phyloP scores from a whole-genome alignment of 202 grass and related monocot genomes.

The Musa balbisiana region DNA sequence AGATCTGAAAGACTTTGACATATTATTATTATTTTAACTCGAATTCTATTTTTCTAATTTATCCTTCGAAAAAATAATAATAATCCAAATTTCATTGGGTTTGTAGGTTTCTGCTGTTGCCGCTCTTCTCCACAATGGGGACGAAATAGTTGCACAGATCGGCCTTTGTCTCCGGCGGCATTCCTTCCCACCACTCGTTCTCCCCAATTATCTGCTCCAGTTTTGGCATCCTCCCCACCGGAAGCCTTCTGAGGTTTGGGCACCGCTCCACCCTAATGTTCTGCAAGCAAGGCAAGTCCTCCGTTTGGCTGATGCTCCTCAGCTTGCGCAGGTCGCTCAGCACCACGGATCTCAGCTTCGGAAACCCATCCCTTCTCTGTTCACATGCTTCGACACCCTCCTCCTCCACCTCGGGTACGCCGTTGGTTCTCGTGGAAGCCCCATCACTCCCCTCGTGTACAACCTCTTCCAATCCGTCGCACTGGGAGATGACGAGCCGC shows the following conservation, averaged over 20 bases:
- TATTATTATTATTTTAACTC: too few species aligned
- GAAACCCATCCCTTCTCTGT: slow-evolving; percentile 27
- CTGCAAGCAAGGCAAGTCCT: slow-evolving; percentile 47
- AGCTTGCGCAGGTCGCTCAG: slow-evolving; percentile 40
- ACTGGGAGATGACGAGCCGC: slow-evolving; percentile 48
- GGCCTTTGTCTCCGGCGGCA: background rate
- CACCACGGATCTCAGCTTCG: slow-evolving; percentile 42
- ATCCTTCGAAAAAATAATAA: too few species aligned
- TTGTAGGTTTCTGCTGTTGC: too few species aligned
- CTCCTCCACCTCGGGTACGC: slow-evolving; percentile 9
- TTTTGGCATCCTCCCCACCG: slow-evolving; percentile 31
- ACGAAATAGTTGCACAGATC: background rate
- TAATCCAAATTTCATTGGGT: too few species aligned
- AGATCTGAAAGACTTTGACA: too few species aligned
- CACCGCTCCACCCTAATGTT: slow-evolving; percentile 67
- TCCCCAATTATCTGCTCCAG: slow-evolving; percentile 61
- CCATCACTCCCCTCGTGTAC: slow-evolving; percentile 29
- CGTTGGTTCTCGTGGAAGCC: background rate
- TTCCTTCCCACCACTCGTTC: slow-evolving; percentile 43
- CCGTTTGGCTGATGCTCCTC: slow-evolving; percentile 38
- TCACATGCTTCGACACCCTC: background rate
- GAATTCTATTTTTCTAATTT: too few species aligned
- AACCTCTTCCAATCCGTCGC: slow-evolving; percentile 45
- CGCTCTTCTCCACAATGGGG: background rate
- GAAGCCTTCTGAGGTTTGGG: slow-evolving; percentile 41